Evolutionary conservation across 2,329 filamentous ascomycete genomes (phyloP).

Genomic region (Arachnomyces sp.): DNA sequence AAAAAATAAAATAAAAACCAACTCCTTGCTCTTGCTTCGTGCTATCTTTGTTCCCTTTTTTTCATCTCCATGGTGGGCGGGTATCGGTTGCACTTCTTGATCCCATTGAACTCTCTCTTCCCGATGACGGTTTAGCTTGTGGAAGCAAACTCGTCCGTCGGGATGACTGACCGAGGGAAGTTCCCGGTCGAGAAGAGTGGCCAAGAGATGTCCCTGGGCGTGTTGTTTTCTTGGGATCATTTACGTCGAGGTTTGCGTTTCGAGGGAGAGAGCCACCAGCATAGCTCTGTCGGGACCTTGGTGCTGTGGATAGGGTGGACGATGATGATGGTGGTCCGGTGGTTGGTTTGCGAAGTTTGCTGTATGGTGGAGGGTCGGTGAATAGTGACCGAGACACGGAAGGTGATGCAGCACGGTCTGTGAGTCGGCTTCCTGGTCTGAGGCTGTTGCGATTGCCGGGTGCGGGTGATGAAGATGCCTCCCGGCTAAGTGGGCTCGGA

Average conservation of each 20-base stretch:
- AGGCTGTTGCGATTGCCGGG: constrained; percentile 13
- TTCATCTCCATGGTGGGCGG: constrained; percentile 31
- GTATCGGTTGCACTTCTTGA: constrained; percentile 21
- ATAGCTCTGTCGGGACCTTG: constrained; percentile 34
- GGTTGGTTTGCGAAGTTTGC: constrained; percentile 29
- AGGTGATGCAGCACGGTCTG: constrained; percentile 16
- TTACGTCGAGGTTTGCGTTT: constrained; percentile 12
- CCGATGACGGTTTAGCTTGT: constrained; percentile 25
- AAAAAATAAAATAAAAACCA: too few relatives aligned
- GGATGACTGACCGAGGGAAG: constrained; percentile 32
- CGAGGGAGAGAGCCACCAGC: constrained; percentile 24
- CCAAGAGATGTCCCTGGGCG: constrained; percentile 31
- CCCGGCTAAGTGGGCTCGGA: constrained; percentile 35
- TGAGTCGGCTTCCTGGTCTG: constrained; percentile 26
- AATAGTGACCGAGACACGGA: constrained; percentile 21
- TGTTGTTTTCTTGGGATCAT: constrained; percentile 22
- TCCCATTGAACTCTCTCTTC: constrained; percentile 20
- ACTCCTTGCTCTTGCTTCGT: neutral
- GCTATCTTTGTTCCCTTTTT: too few relatives aligned
- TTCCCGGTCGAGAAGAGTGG: constrained; percentile 32
- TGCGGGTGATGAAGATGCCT: constrained; percentile 34
- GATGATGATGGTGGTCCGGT: constrained; percentile 5
- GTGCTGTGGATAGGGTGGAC: constrained; percentile 18
- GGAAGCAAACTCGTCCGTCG: constrained; percentile 36
- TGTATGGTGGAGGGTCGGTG: constrained; percentile 36